These are phyloP conservation scores for Phialocephala sp. DNA, from an alignment of 2,329 filamentous ascomycete genomes.

Conservation along the genomic window DNA sequence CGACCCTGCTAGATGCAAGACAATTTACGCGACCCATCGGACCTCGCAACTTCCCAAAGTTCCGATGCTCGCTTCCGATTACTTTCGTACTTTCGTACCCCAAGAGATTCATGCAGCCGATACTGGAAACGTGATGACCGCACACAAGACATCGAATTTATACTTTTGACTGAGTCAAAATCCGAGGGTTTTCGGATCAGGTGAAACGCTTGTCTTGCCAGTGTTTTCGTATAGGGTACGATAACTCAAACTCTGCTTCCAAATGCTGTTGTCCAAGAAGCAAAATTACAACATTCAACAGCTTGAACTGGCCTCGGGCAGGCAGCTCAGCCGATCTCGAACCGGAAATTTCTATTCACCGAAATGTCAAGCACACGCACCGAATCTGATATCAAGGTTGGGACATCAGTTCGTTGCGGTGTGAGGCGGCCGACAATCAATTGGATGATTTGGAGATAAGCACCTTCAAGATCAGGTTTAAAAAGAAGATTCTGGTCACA, in stretches of 20 bases:
- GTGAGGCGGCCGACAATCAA: neutral
- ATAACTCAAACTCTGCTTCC: neutral
- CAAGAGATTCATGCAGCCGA: neutral
- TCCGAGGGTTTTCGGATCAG: neutral
- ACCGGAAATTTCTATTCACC: constrained; percentile 2
- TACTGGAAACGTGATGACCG: neutral
- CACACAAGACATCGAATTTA: neutral
- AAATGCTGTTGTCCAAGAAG: neutral
- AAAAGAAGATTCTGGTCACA: neutral
- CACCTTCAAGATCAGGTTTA: neutral
- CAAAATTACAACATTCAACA: neutral
- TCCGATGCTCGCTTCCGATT: neutral
- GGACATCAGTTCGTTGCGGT: neutral
- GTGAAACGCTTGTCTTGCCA: neutral
- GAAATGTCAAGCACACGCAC: neutral
- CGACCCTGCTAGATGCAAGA: neutral
- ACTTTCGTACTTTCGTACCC: neutral
- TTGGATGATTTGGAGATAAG: neutral
- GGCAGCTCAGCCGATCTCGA: neutral
- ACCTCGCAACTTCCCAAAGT: neutral
- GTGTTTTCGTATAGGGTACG: neutral
- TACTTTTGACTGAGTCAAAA: neutral
- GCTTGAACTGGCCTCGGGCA: neutral
- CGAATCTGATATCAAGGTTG: neutral
- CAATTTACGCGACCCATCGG: neutral